These are phyloP conservation scores for Pleodorina starrii DNA, from an alignment of 139 green algal genomes.

Conservation along the genomic window DNA sequence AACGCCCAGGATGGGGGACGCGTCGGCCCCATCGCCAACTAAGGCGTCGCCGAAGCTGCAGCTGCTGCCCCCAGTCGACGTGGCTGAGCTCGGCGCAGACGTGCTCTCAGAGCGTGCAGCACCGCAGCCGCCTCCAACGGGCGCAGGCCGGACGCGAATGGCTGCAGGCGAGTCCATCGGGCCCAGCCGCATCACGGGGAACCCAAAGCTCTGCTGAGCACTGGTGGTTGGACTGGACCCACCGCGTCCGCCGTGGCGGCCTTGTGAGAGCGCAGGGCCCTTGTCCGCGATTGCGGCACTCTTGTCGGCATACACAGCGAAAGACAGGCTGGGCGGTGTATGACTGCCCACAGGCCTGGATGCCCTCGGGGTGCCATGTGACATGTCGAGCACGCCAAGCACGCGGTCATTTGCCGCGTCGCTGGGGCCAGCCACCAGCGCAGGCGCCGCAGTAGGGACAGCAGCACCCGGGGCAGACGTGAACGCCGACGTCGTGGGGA, in stretches of 20 bases:
- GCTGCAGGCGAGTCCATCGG: constrained; percentile 19
- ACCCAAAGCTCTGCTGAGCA: constrained; percentile 11
- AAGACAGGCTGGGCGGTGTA: constrained; percentile 13
- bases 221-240: neutral
- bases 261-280: neutral
- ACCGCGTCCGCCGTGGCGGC: neutral
- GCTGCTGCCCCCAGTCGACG: constrained; percentile 16
- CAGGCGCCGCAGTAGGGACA: neutral
- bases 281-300: neutral
- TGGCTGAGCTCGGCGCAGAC: neutral
- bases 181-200: neutral
- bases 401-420: neutral
- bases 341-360: neutral
- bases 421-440: neutral
- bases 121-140: neutral
- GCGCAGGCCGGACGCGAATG: neutral
- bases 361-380: neutral
- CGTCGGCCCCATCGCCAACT: neutral
- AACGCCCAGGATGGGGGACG: neutral
- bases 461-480: neutral
- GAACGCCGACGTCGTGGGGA: neutral
- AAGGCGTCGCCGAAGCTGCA: constrained; percentile 46
- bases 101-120: neutral
- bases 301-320: neutral
- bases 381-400: neutral